Evolutionary conservation across 345 rosid species (phyloP).

Genomic region (Citropsis articulata): DNA sequence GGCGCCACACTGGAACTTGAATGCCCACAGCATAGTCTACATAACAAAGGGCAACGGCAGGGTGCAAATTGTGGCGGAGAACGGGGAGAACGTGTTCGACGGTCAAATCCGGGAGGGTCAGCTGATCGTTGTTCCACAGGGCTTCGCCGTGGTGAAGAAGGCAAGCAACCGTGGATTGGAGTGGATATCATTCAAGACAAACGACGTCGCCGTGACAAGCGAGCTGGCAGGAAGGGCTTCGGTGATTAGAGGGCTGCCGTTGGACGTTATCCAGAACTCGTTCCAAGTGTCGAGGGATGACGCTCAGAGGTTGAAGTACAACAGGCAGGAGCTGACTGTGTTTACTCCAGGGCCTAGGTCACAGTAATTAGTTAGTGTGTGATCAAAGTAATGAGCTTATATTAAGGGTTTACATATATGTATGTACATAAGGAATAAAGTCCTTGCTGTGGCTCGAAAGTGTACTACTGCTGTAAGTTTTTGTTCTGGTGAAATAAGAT

Average conservation of each 20-base stretch:
- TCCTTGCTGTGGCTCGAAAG: no score
- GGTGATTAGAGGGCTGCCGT: constrained; percentile 24
- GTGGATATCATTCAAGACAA: constrained; percentile 41
- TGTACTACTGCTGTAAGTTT: no score
- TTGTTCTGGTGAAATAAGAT: no score
- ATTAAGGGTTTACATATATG: no score
- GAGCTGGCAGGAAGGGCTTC: constrained; percentile 32
- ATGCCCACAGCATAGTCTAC: constrained; percentile 41
- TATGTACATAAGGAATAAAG: no score
- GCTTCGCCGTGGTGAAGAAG: constrained; percentile 26
- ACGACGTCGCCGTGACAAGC: constrained; percentile 20
- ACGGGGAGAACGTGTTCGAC: constrained; percentile 27
- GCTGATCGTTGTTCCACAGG: constrained; percentile 33
- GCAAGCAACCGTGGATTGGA: constrained; percentile 30
- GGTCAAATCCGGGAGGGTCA: constrained; percentile 31
- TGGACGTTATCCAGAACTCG: constrained; percentile 33
- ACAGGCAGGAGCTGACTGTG: constrained; percentile 22
- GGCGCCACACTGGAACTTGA: constrained; percentile 36
- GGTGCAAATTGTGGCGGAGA: constrained; percentile 32
- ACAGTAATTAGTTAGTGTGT: background rate
- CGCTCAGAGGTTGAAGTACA: constrained; percentile 29
- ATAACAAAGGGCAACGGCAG: constrained; percentile 28
- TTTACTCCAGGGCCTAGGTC: constrained; percentile 12
- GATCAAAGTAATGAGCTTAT: no score
- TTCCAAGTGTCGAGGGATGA: constrained; percentile 34